These are phyloP conservation scores for Aureobasidium sp. DNA, from an alignment of 2,329 filamentous ascomycete species.

Conservation along the genomic window DNA sequence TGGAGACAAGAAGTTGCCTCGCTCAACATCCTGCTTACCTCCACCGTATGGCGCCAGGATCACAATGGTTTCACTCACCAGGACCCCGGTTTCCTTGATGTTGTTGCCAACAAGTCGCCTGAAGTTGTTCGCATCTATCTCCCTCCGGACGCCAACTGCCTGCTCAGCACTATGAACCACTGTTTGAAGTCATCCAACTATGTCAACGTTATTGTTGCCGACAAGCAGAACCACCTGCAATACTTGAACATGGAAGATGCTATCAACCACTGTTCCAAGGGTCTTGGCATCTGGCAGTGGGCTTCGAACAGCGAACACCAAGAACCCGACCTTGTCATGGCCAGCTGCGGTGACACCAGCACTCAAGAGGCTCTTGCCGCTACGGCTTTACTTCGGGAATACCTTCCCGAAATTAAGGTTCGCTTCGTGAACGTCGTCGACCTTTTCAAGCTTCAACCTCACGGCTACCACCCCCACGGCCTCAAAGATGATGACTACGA, in stretches of 20 bases:
- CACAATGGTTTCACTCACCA: conserved; percentile 81
- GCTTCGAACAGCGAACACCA: conserved; percentile 60
- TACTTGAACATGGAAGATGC: conserved; percentile 67
- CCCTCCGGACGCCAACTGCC: conserved; percentile 69
- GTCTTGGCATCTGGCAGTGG: conserved; percentile 68
- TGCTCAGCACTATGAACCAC: conserved; percentile 68
- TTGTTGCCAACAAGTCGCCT: conserved; percentile 70
- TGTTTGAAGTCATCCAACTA: conserved; percentile 67
- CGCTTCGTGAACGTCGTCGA: conserved; percentile 75
- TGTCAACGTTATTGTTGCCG: conserved; percentile 71
- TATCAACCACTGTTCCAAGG: conserved; percentile 68
- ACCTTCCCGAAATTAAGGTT: conserved; percentile 64
- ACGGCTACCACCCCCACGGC: conserved; percentile 63
- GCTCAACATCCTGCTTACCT: conserved; percentile 70
- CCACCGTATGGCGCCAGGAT: conserved; percentile 73
- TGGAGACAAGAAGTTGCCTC: conserved; percentile 67
- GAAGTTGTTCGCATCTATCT: conserved; percentile 75
- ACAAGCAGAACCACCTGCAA: conserved; percentile 72
- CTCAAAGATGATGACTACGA: conserved; percentile 57
- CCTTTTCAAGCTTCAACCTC: conserved; percentile 68
- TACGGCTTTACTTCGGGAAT: conserved; percentile 61
- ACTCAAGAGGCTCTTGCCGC: conserved; percentile 69
- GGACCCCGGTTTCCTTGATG: conserved; percentile 71
- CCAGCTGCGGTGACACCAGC: conserved; percentile 63
- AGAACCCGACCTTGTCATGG: conserved; percentile 69